Conservation (phyloP, 1,284 basidiomycete species). For the Thecaphora frezii region DNA sequence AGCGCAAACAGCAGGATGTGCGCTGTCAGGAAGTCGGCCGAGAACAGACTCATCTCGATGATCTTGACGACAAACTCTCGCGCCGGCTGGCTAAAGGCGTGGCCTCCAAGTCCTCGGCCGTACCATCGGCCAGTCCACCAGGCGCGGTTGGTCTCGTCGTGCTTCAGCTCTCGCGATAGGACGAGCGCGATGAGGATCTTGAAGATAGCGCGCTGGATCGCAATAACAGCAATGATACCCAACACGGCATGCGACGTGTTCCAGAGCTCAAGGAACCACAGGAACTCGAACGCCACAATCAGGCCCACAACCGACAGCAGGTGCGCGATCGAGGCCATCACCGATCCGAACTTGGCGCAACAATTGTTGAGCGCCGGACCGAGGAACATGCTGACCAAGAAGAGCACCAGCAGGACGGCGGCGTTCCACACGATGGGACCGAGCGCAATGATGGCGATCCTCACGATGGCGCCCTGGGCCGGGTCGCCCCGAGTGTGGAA, state of each 20-base stretch:
- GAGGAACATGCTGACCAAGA: slow-evolving; percentile 86
- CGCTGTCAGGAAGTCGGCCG: slow-evolving; percentile 53
- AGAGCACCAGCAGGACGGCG: slow-evolving; percentile 78
- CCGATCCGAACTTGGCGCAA: slow-evolving; percentile 58
- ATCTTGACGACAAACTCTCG: slow-evolving; percentile 59
- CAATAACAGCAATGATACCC: slow-evolving; percentile 60
- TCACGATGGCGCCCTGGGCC: slow-evolving; percentile 73
- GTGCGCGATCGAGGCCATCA: slow-evolving; percentile 58
- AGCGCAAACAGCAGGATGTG: slow-evolving; percentile 61
- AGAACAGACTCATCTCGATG: slow-evolving; percentile 57
- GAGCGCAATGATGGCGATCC: slow-evolving; percentile 87
- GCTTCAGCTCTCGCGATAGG: slow-evolving; percentile 58
- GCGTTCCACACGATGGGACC: slow-evolving; percentile 97
- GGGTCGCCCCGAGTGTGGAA: slow-evolving; percentile 51
- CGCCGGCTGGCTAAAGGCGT: slow-evolving; percentile 57
- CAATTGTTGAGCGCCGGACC: slow-evolving; percentile 83
- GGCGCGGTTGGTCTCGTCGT: slow-evolving; percentile 59
- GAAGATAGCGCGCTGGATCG: slow-evolving; percentile 59
- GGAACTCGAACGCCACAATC: slow-evolving; percentile 45
- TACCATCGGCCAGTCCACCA: slow-evolving; percentile 60
- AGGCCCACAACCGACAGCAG: slow-evolving; percentile 54
- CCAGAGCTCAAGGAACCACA: slow-evolving; percentile 96
- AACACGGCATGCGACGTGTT: slow-evolving; percentile 78
- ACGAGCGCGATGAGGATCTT: slow-evolving; percentile 57
- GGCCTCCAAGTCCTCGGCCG: slow-evolving; percentile 56